These are phyloP conservation scores for Wickerhamomyces strasburgensis DNA, from an alignment of 805 yeast species.

Conservation along the genomic window DNA sequence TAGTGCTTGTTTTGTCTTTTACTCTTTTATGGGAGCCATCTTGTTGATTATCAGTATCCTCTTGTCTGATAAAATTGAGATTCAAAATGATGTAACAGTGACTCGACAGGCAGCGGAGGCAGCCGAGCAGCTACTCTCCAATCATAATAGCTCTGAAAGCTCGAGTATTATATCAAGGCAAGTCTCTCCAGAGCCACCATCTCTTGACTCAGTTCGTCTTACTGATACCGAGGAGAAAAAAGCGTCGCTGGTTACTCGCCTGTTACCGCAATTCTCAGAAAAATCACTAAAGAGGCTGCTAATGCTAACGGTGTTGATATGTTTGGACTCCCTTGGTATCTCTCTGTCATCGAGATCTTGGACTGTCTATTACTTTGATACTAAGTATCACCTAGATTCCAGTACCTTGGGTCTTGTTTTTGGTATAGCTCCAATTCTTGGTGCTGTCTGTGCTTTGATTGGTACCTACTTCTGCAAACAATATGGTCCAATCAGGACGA, in stretches of 20 bases:
- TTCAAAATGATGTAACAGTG: slow-evolving; percentile 9
- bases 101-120: background rate
- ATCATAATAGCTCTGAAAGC: background rate
- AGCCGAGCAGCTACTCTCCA: background rate
- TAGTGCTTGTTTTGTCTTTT: slow-evolving; percentile 10
- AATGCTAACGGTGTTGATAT: slow-evolving; percentile 34
- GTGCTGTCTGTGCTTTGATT: slow-evolving; percentile 36
- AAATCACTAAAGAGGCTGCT: slow-evolving; percentile 25
- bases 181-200: slow-evolving; percentile 1
- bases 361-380: slow-evolving; percentile 40
- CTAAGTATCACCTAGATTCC: slow-evolving; percentile 32
- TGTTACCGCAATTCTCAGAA: slow-evolving; percentile 16
- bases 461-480: slow-evolving; percentile 40
- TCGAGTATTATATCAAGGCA: background rate
- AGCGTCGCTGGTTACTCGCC: slow-evolving; percentile 1
- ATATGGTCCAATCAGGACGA: slow-evolving; percentile 40
- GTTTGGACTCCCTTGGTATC: slow-evolving; percentile 40
- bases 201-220: slow-evolving; percentile 1
- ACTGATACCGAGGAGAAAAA: too few relatives aligned
- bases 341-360: slow-evolving; percentile 41
- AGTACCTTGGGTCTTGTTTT: slow-evolving; percentile 36
- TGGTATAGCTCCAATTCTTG: slow-evolving; percentile 33
- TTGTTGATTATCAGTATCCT: slow-evolving; percentile 3
- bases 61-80: slow-evolving; percentile 13
- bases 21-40: slow-evolving; percentile 5